Conservation (phyloP, 2,329 filamentous ascomycete genomes). For the Trichothecium roseum region DNA sequence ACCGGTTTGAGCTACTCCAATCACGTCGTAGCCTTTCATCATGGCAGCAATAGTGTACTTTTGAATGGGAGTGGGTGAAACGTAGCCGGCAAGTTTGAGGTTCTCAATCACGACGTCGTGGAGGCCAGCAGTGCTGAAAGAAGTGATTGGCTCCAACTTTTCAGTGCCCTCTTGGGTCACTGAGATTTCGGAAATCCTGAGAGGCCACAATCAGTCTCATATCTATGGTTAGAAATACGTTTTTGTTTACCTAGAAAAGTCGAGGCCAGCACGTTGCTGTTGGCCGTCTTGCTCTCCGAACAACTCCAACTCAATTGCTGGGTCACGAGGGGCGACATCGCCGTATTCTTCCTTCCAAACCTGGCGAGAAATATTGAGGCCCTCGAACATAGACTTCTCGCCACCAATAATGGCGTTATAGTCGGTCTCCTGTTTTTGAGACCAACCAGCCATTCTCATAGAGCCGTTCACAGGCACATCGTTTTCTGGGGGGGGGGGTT, state of each 20-base stretch:
- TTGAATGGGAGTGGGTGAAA: constrained; percentile 74
- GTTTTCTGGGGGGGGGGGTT: constrained; percentile 35
- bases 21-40: constrained; percentile 65
- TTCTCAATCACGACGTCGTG: constrained; percentile 80
- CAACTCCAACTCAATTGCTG: constrained; percentile 63
- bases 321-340: constrained; percentile 65
- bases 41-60: constrained; percentile 76
- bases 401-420: constrained; percentile 25
- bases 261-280: constrained; percentile 40
- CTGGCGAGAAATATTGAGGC: constrained; percentile 53
- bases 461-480: constrained; percentile 14
- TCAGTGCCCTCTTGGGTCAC: constrained; percentile 46
- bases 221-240: not conserved
- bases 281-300: constrained; percentile 52
- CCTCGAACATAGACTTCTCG: constrained; percentile 29
- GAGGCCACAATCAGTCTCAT: not conserved
- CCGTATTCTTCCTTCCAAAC: constrained; percentile 80
- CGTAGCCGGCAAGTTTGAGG: constrained; percentile 61
- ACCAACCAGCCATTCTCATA: constrained; percentile 28
- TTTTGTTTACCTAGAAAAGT: constrained; percentile 49
- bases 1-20: constrained; percentile 91
- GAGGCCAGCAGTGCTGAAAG: constrained; percentile 67
- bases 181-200: constrained; percentile 42
- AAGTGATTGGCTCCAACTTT: constrained; percentile 38
- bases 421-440: constrained; percentile 32